Conservation (phyloP, 768 basidiomycete species). For the Coprinopsis cinerea region DNA sequence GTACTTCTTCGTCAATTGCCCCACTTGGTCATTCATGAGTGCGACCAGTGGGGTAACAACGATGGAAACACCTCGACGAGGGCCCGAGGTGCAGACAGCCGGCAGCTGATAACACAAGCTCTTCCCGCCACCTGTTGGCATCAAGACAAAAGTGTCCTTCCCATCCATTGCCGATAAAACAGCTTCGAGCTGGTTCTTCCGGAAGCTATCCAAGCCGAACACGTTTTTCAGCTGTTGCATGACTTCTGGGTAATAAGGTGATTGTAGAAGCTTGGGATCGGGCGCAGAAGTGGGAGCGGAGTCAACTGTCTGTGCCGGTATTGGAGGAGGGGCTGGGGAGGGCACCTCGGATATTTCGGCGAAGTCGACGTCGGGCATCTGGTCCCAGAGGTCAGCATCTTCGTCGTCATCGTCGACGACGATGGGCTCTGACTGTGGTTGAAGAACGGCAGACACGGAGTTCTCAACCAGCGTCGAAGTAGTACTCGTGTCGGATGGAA, state of each 20-base stretch:
- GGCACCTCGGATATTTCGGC: conserved; percentile 19
- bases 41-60: conserved; percentile 87
- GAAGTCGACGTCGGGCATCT: conserved; percentile 30
- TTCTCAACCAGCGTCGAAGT: not conserved
- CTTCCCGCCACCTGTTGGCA: conserved; percentile 95
- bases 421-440: not conserved
- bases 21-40: conserved; percentile 87
- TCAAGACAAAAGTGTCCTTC: conserved; percentile 87
- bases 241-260: conserved; percentile 45
- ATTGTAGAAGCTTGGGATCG: conserved; percentile 2
- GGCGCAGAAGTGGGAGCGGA: conserved; percentile 6
- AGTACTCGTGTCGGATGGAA: not conserved
- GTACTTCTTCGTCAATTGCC: conserved; percentile 52
- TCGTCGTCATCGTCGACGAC: conserved; percentile 1
- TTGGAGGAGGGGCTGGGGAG: not conserved
- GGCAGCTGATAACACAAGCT: conserved; percentile 89
- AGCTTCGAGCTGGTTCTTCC: conserved; percentile 81
- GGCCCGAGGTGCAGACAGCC: conserved; percentile 68
- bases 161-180: conserved; percentile 76
- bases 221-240: conserved; percentile 43
- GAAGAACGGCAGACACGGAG: not conserved
- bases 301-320: not conserved
- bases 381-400: conserved; percentile 35
- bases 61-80: conserved; percentile 76
- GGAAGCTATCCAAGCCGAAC: conserved; percentile 67